A percentile compares a stretch with the other conserved stretches of the same genome.
Evolutionary conservation across 176 grass and related monocot species (phyloP).

Genomic region (Avena atlantica): DNA sequence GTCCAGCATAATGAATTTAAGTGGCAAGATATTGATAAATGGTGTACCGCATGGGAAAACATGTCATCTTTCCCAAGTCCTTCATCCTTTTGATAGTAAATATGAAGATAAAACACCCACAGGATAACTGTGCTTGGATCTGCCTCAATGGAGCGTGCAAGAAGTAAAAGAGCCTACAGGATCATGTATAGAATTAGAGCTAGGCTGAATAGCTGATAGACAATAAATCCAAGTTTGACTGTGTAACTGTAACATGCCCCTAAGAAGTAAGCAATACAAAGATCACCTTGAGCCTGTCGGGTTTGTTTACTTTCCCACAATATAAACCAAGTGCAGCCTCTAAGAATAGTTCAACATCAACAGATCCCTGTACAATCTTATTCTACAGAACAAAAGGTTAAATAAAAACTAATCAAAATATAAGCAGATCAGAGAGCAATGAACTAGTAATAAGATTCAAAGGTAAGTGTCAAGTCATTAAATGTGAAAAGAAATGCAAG

Average conservation of each 20-base stretch:
- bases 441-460: slow-evolving; percentile 29
- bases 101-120: slow-evolving; percentile 97
- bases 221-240: slow-evolving; percentile 39
- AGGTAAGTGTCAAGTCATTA: neutral
- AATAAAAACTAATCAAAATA: slow-evolving; percentile 51
- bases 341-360: slow-evolving; percentile 79
- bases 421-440: slow-evolving; percentile 39
- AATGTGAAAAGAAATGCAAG: slow-evolving; percentile 29
- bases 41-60: slow-evolving; percentile 91
- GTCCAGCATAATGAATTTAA: slow-evolving; percentile 33
- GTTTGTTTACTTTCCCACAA: slow-evolving; percentile 64
- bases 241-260: slow-evolving; percentile 4
- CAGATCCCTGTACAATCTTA: slow-evolving; percentile 73
- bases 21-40: slow-evolving; percentile 45
- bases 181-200: slow-evolving; percentile 51
- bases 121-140: slow-evolving; percentile 73
- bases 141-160: slow-evolving; percentile 83
- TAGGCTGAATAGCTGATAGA: slow-evolving; percentile 21
- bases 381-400: slow-evolving; percentile 66
- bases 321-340: slow-evolving; percentile 75
- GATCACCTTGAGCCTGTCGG: slow-evolving; percentile 82
- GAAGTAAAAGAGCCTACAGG: slow-evolving; percentile 78
- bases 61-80: slow-evolving; percentile 93
- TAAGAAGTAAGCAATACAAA: slow-evolving; percentile 41
- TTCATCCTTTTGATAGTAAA: slow-evolving; percentile 91